phyloP scores from a whole-genome alignment of 306 rosid genomes.

The Prunus armeniaca region DNA sequence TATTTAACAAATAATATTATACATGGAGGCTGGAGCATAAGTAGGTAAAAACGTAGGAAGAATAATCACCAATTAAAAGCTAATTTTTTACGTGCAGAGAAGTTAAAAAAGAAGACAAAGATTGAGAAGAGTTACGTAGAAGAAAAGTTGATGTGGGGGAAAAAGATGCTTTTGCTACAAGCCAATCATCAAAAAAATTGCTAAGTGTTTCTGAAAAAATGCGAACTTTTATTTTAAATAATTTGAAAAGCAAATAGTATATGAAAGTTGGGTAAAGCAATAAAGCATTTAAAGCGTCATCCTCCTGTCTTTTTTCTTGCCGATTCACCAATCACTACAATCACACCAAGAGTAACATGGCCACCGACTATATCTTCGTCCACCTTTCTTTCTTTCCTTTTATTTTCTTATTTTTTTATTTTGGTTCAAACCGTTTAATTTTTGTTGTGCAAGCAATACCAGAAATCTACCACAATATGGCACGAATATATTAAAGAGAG shows the following conservation, averaged over 20 bases:
- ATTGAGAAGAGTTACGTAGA: neutral
- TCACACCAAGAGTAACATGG: neutral
- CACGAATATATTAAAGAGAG: neutral
- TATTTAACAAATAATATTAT: neutral
- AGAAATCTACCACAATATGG: neutral
- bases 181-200: neutral
- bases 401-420: no score
- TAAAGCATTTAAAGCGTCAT: neutral
- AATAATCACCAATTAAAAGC: neutral
- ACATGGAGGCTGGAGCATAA: neutral
- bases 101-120: neutral
- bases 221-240: neutral
- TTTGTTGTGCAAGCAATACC: neutral
- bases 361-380: slow-evolving; percentile 3
- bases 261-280: neutral
- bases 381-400: neutral
- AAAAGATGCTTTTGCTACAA: neutral
- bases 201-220: neutral
- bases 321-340: slow-evolving; percentile 8
- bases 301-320: neutral
- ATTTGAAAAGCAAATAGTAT: neutral
- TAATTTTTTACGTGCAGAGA: neutral
- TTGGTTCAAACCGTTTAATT: neutral
- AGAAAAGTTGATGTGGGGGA: neutral
- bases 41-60: neutral